phyloP scores from a whole-genome alignment of 306 rosid genomes.

The Boehmeria nivea region DNA sequence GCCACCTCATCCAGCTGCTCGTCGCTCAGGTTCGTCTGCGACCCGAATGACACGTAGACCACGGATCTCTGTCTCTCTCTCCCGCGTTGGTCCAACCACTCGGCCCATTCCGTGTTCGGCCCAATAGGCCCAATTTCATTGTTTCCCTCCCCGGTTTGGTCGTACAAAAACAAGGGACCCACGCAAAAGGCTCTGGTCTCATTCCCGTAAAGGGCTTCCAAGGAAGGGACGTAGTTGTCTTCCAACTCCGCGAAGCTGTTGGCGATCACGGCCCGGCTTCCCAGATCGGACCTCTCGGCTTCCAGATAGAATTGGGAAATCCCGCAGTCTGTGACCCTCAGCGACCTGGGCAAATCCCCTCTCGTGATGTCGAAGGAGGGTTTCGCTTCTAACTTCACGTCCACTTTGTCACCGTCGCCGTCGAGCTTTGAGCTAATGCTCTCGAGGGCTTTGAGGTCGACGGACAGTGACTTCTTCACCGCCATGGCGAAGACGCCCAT shows the following conservation, averaged over 20 bases:
- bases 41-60: conserved; percentile 31
- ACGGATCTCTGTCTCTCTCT: conserved; percentile 11
- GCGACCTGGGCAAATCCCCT: conserved; percentile 14
- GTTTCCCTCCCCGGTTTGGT: conserved; percentile 1
- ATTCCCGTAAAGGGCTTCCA: conserved; percentile 18
- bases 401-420: background rate
- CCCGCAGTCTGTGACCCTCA: conserved; percentile 4
- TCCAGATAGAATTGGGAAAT: conserved; percentile 7
- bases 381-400: conserved; percentile 12
- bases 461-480: conserved; percentile 21
- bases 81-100: conserved; percentile 5
- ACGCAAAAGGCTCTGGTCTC: conserved; percentile 20
- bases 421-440: background rate
- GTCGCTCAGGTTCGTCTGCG: conserved; percentile 12
- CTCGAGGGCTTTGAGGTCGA: conserved; percentile 4
- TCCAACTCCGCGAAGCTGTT: conserved; percentile 29
- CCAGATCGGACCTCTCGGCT: conserved; percentile 11
- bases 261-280: conserved; percentile 28
- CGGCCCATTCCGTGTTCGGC: background rate
- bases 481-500: conserved; percentile 28
- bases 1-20: conserved; percentile 32
- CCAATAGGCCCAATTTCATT: background rate
- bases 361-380: conserved; percentile 5
- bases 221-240: conserved; percentile 2
- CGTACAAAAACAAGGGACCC: conserved; percentile 23